phyloP scores from a whole-genome alignment of 768 basidiomycete genomes.

The Lentinula detonsa region DNA sequence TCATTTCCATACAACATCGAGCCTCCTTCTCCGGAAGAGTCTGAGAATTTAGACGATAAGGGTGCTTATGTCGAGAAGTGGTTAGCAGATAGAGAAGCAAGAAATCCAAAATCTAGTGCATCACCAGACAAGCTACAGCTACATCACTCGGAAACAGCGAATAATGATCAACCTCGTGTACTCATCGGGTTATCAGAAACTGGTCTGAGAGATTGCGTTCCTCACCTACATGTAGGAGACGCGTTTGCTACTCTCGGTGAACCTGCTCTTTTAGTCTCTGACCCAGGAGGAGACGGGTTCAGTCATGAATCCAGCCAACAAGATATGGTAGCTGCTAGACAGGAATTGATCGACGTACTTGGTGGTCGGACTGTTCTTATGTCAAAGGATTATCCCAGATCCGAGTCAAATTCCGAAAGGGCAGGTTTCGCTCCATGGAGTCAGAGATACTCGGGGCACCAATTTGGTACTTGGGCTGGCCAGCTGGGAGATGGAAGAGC shows the following conservation, averaged over 20 bases:
- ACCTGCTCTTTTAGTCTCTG: slow-evolving; percentile 43
- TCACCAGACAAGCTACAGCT: slow-evolving; percentile 16
- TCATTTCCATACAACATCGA: slow-evolving; percentile 79
- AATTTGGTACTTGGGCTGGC: slow-evolving; percentile 87
- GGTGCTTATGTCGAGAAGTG: slow-evolving; percentile 69
- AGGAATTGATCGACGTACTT: slow-evolving; percentile 77
- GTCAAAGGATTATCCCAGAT: slow-evolving; percentile 20
- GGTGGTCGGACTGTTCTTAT: slow-evolving; percentile 73
- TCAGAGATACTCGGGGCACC: slow-evolving; percentile 86
- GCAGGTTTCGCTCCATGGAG: slow-evolving; percentile 72
- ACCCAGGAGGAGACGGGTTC: slow-evolving; percentile 24
- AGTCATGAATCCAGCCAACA: slow-evolving; percentile 20
- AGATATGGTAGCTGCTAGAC: slow-evolving; percentile 40
- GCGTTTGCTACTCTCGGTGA: slow-evolving; percentile 62
- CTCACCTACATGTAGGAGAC: slow-evolving; percentile 84
- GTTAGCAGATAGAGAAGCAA: slow-evolving; percentile 62
- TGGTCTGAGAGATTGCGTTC: slow-evolving; percentile 70
- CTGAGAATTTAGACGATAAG: slow-evolving; percentile 46
- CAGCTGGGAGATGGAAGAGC: slow-evolving; percentile 96
- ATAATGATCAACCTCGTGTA: slow-evolving; percentile 16
- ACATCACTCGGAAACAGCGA: slow-evolving; percentile 22
- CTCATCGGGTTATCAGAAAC: slow-evolving; percentile 72
- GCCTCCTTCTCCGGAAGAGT: slow-evolving; percentile 43
- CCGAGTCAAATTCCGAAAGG: not conserved
- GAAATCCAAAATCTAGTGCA: slow-evolving; percentile 19